Conservation (phyloP, 1,139 yeast species). For the Maudiozyma humilis region DNA sequence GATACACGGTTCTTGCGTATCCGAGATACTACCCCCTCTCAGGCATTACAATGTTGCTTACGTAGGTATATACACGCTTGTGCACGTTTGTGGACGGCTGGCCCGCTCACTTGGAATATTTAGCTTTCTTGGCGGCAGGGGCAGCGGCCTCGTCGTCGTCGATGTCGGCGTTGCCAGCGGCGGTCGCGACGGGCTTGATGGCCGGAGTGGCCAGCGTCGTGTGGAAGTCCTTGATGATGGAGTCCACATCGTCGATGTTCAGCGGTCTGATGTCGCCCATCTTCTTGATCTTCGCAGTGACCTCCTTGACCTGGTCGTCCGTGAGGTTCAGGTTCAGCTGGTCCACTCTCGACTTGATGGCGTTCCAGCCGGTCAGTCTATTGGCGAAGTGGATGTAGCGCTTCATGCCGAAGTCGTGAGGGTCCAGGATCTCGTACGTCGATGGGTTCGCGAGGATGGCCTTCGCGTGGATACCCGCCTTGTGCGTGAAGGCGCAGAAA, state of each 20-base stretch:
- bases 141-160: conserved; percentile 20
- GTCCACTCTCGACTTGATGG: conserved; percentile 95
- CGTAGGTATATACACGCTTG: neutral
- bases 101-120: conserved; percentile 1
- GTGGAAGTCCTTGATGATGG: conserved; percentile 90
- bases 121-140: conserved; percentile 23
- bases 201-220: conserved; percentile 48
- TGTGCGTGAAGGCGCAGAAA: conserved; percentile 98
- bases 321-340: conserved; percentile 85
- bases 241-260: conserved; percentile 94
- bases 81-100: neutral
- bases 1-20: too few relatives aligned
- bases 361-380: conserved; percentile 98
- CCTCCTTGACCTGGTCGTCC: conserved; percentile 92
- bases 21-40: too few relatives aligned
- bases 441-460: conserved; percentile 98
- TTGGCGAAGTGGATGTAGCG: conserved; percentile 96
- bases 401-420: conserved; percentile 89
- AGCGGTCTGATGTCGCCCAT: conserved; percentile 92
- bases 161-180: too few relatives aligned
- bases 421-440: conserved; percentile 91
- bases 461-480: conserved; percentile 99
- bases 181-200: conserved; percentile 20
- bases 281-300: conserved; percentile 84
- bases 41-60: neutral